phyloP scores from a whole-genome alignment of 1,284 basidiomycete genomes.

The Amylostereum chailletii region DNA sequence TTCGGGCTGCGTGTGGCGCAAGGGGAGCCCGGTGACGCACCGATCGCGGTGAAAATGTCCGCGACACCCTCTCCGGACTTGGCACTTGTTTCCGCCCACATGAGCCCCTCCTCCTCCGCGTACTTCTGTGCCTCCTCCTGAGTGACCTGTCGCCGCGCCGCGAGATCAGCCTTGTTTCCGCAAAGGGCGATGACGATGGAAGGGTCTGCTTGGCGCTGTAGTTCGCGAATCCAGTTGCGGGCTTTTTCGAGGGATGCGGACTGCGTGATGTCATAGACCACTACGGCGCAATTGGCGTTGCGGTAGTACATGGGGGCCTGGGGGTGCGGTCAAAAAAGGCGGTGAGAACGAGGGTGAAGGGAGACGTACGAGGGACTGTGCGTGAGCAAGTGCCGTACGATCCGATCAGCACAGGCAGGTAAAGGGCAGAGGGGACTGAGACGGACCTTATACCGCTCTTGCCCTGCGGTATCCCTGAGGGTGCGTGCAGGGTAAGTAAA shows the following conservation, averaged over 20 bases:
- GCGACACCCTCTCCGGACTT: slow-evolving; percentile 89
- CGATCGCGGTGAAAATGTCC: slow-evolving; percentile 84
- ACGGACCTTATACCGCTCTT: slow-evolving; percentile 85
- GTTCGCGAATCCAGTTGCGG: slow-evolving; percentile 92
- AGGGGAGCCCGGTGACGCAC: slow-evolving; percentile 30
- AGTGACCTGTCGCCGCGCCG: slow-evolving; percentile 72
- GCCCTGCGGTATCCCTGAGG: slow-evolving; percentile 82
- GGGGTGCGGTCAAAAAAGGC: slow-evolving; percentile 2
- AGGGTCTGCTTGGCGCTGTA: slow-evolving; percentile 95
- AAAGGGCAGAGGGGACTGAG: slow-evolving; percentile 5
- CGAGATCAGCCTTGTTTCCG: slow-evolving; percentile 90
- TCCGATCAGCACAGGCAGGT: background rate
- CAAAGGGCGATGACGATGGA: slow-evolving; percentile 94
- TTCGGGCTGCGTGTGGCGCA: slow-evolving; percentile 7
- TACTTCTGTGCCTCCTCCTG: slow-evolving; percentile 88
- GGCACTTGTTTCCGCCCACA: slow-evolving; percentile 96
- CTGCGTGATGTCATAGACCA: slow-evolving; percentile 86
- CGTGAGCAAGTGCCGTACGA: background rate
- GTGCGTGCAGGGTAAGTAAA: background rate
- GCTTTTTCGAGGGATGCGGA: slow-evolving; percentile 88
- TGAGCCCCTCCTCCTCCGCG: slow-evolving; percentile 88
- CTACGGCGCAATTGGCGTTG: slow-evolving; percentile 82
- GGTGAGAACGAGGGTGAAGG: slow-evolving; percentile 4
- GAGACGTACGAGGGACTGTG: slow-evolving; percentile 52
- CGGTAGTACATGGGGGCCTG: slow-evolving; percentile 92